Conservation (phyloP, 352 stramenopile species). For the Plasmopara halstedii region DNA sequence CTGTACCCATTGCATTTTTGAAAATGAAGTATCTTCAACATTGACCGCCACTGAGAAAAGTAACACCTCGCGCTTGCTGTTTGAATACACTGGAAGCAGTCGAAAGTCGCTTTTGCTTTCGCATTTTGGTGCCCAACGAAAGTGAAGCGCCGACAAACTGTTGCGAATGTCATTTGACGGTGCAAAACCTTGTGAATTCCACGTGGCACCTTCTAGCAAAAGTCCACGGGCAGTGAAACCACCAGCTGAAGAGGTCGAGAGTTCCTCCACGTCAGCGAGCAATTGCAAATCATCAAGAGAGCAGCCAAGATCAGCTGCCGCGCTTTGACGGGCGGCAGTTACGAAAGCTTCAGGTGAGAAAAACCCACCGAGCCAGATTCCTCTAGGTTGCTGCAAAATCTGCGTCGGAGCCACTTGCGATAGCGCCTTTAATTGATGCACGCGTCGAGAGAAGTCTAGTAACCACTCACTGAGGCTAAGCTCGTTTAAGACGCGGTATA, state of each 20-base stretch:
- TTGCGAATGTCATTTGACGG: conserved; percentile 75
- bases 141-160: conserved; percentile 49
- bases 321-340: conserved; percentile 86
- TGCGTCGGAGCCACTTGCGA: conserved; percentile 34
- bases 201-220: conserved; percentile 77
- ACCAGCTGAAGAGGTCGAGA: conserved; percentile 9
- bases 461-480: conserved; percentile 79
- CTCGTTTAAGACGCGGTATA: conserved; percentile 53
- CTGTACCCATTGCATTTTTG: conserved; percentile 67
- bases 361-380: conserved; percentile 89
- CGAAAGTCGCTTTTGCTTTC: conserved; percentile 22
- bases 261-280: conserved; percentile 54
- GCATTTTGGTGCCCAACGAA: conserved; percentile 53
- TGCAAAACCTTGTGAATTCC: conserved; percentile 55
- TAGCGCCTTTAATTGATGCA: conserved; percentile 56
- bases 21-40: conserved; percentile 40
- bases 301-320: conserved; percentile 67
- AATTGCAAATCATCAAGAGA: conserved; percentile 86
- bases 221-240: conserved; percentile 68
- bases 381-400: conserved; percentile 26
- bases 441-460: conserved; percentile 64
- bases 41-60: conserved; percentile 80
- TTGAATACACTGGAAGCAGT: conserved; percentile 83
- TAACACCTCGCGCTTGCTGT: conserved; percentile 56
- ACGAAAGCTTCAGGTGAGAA: conserved; percentile 92